Evolutionary conservation across 192 early-diverging fungal genomes (phyloP), one percentile per base, ranked within the genome.

Genomic region (Entomortierella lignicola): DNA sequence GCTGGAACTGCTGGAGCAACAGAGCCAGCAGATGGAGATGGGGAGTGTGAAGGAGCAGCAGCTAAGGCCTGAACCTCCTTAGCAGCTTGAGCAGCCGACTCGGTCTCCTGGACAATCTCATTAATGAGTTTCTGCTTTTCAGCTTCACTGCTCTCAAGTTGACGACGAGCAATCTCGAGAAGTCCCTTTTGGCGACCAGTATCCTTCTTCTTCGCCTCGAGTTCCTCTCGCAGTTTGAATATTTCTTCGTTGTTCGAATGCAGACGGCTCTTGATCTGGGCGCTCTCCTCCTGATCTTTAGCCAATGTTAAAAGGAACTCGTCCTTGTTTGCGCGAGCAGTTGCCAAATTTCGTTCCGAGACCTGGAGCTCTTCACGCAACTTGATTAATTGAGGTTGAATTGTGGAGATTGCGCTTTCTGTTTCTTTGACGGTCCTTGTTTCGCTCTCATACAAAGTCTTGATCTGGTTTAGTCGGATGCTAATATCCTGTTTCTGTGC

Each of bases 401-500:
- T 89, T 69, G 66, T 90, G 80, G 18, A 59, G 8, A 93, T 57
- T 12, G 60, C 69, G 17, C 56, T 82, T 75, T 91, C 77, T 17
- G 89, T 62, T 53, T 93, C 92, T 32, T 70, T 68, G 18, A 90
- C 64, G 39, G 84, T 80, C 26, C 83, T 87, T 32, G 72, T 34
- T 50, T 94, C 91, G 2, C 86, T 69, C 47, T 93, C 93, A 56
- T 89, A 88, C 27, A 85, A 62, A 8, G 88, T 86, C 34, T 85
- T 83, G 5, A 86, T 68, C 64, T 89, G 86, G 15, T 87, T 79
- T 23, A 92, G 55, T 18, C 86, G 85, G 25, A 88, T 66, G 30
- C 82, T 84, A 18, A 92, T 63, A 52, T 92, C 88, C 53, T 92
- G 85, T 47, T 92, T 92, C 62, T 91, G 85, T 6, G 85, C 83